These are phyloP conservation scores for Zygotorulaspora danielsina DNA, from an alignment of 805 yeast species.

Conservation along the genomic window DNA sequence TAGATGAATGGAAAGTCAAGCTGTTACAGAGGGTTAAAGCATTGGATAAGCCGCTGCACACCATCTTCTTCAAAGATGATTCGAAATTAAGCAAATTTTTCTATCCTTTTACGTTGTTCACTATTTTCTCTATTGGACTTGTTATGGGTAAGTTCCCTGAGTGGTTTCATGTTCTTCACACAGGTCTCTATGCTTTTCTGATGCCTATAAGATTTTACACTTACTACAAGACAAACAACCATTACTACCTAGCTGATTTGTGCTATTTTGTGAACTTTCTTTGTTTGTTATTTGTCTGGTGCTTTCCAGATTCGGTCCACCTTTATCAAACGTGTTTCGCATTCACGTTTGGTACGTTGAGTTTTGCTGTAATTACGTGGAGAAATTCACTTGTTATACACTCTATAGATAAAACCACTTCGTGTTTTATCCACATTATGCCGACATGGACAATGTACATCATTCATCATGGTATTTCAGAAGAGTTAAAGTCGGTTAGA, in stretches of 20 bases:
- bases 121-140: constrained; percentile 67
- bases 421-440: constrained; percentile 82
- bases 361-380: constrained; percentile 96
- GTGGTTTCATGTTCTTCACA: constrained; percentile 71
- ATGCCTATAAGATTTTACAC: constrained; percentile 85
- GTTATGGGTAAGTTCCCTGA: constrained; percentile 74
- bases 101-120: constrained; percentile 66
- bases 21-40: constrained; percentile 23
- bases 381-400: constrained; percentile 89
- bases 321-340: constrained; percentile 82
- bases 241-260: constrained; percentile 85
- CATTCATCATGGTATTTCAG: constrained; percentile 70
- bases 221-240: constrained; percentile 73
- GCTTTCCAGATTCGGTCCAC: constrained; percentile 66
- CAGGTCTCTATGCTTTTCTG: constrained; percentile 52
- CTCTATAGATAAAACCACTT: constrained; percentile 86
- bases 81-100: constrained; percentile 70
- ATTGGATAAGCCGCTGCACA: constrained; percentile 27
- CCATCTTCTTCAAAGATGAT: constrained; percentile 37
- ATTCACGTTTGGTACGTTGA: constrained; percentile 79
- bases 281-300: constrained; percentile 72
- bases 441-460: constrained; percentile 88
- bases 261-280: constrained; percentile 86
- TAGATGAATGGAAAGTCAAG: constrained; percentile 24
- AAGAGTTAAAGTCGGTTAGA: constrained; percentile 46